These are phyloP conservation scores for Phytophthora quininea DNA, from an alignment of 352 stramenopile genomes.

Conservation along the genomic window DNA sequence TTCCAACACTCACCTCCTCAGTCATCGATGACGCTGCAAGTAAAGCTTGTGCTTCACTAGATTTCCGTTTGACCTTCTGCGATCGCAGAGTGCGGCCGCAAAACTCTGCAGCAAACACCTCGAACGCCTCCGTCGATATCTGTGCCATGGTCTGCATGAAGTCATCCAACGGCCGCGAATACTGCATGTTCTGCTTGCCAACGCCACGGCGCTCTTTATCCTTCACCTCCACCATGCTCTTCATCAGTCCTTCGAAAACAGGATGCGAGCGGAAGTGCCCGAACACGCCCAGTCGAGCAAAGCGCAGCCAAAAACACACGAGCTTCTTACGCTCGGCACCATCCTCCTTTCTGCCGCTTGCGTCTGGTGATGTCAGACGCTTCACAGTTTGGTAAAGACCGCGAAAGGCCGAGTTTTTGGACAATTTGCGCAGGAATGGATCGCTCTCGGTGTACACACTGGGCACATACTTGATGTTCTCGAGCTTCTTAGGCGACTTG, in stretches of 20 bases:
- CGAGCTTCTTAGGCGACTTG: slow-evolving; percentile 69
- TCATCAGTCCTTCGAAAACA: slow-evolving; percentile 79
- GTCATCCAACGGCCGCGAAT: slow-evolving; percentile 67
- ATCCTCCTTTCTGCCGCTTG: slow-evolving; percentile 13
- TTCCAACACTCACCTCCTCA: no score
- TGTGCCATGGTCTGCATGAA: slow-evolving; percentile 71
- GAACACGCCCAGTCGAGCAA: slow-evolving; percentile 76
- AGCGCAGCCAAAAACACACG: slow-evolving; percentile 71
- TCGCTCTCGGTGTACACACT: slow-evolving; percentile 81
- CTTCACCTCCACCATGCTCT: slow-evolving; percentile 85
- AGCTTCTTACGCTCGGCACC: slow-evolving; percentile 41
- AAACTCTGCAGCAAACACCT: slow-evolving; percentile 78
- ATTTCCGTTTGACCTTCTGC: slow-evolving; percentile 74
- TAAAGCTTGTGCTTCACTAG: slow-evolving; percentile 1
- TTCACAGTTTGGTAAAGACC: slow-evolving; percentile 71
- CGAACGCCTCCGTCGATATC: slow-evolving; percentile 77
- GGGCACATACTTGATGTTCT: slow-evolving; percentile 83
- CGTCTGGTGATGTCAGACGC: slow-evolving; percentile 17
- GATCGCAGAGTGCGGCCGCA: slow-evolving; percentile 76
- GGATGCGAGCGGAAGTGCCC: slow-evolving; percentile 71
- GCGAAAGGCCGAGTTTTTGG: slow-evolving; percentile 78
- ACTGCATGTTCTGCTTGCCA: slow-evolving; percentile 89
- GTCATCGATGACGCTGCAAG: neutral
- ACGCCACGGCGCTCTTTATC: slow-evolving; percentile 82
- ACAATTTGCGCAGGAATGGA: slow-evolving; percentile 78